These are phyloP conservation scores for Cladobotryum protrusum DNA, from an alignment of 2,329 filamentous ascomycete genomes.

Conservation along the genomic window DNA sequence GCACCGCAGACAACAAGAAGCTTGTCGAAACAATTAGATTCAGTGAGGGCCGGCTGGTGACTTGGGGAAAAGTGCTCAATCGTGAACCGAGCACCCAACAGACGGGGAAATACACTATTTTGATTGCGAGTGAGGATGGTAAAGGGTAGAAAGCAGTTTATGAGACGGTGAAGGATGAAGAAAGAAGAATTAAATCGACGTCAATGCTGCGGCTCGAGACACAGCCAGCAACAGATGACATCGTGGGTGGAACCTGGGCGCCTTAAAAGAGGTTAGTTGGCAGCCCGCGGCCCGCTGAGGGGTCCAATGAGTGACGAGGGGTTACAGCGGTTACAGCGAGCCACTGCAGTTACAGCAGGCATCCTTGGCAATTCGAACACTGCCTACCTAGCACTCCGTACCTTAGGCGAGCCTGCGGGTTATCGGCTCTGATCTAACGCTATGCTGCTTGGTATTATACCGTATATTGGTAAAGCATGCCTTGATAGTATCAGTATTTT, in stretches of 20 bases:
- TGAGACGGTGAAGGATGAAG: neutral
- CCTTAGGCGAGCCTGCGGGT: no score
- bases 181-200: constrained; percentile 1
- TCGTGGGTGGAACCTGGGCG: constrained; percentile 13
- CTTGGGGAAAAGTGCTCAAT: neutral
- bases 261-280: neutral
- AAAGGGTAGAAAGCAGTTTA: neutral
- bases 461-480: no score
- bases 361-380: no score
- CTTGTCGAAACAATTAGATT: no score
- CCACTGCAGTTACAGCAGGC: no score
- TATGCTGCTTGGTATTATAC: no score
- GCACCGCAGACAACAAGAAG: neutral
- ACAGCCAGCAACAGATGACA: constrained; percentile 13
- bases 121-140: neutral
- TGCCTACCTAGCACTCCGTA: no score
- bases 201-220: constrained; percentile 6
- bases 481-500: no score
- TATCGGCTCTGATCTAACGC: no score
- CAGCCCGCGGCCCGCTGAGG: constrained; percentile 9
- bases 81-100: neutral
- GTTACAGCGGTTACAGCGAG: neutral
- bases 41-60: no score
- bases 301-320: neutral
- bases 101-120: neutral